Percentiles rank a stretch among this genome's conserved stretches.
Evolutionary conservation across 768 basidiomycete species (phyloP).

Genomic region (Leccinum arenicola): DNA sequence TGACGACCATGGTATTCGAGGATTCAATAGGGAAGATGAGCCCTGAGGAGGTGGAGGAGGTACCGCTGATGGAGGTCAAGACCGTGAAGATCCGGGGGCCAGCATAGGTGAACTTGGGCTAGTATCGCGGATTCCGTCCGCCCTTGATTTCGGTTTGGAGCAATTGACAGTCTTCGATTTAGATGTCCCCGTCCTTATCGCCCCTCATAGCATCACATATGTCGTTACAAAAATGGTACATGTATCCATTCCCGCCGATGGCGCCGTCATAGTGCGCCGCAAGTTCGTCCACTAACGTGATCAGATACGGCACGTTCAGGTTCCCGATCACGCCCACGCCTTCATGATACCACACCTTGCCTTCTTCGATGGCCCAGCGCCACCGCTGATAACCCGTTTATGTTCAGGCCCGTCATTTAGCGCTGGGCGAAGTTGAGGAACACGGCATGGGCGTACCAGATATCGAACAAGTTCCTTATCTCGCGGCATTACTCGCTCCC

Average conservation of each 20-base stretch:
- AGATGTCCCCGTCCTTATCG: background rate
- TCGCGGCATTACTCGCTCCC: constrained; percentile 58
- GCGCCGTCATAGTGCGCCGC: constrained; percentile 23
- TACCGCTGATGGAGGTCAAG: background rate
- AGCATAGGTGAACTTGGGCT: background rate
- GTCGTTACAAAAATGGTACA: constrained; percentile 26
- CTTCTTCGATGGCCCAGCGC: constrained; percentile 65
- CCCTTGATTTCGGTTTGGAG: too few species aligned
- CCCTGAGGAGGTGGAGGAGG: background rate
- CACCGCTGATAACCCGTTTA: constrained; percentile 47
- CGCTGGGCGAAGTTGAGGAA: background rate
- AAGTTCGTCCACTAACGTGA: constrained; percentile 40
- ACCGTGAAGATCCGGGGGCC: background rate
- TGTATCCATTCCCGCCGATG: constrained; percentile 26
- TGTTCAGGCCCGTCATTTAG: background rate
- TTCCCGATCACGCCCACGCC: constrained; percentile 39
- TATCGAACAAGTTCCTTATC: constrained; percentile 73
- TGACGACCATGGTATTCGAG: background rate
- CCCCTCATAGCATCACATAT: constrained; percentile 5
- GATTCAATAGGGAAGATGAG: background rate
- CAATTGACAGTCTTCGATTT: background rate
- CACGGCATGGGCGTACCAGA: constrained; percentile 49
- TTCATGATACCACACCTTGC: constrained; percentile 47
- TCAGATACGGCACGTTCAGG: constrained; percentile 38
- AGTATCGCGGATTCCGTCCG: background rate